Base-by-base conservation (phyloP, 768 basidiomycete species). In the Hericium alpestre region DNA sequence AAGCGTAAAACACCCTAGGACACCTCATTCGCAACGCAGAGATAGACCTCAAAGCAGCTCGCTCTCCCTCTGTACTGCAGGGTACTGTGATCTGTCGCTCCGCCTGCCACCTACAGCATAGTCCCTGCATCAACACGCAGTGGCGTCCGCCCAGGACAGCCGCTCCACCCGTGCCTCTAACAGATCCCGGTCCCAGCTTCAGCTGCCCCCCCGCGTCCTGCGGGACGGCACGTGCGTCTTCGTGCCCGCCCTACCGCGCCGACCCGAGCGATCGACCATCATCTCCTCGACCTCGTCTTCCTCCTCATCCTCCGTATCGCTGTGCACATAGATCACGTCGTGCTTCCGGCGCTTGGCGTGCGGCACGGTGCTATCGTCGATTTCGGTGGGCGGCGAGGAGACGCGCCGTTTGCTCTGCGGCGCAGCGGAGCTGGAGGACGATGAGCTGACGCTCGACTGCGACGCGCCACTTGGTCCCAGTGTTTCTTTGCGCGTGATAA, bases 251-350 rank as follows among this genome's bases (percentile, higher is more conserved):
- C 50, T n/a, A 47, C 41, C 51, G 20, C 32, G 23, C 46, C 43
- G 53, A 39, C 20, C 53, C 51, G 38, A 23, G 18, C 13, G 23
- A 58, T 79, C 76, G 15, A 78, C 63, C 6, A 79, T 59, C 78
- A 84, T 81, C 46, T 74, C 72, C 55, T 79, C 76, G 12, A 80
- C 75, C 58, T 80, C 79, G 16, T 20, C 50, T 39, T 72, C 73
- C 57, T 79, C 74, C 15, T 57, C 67, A 51, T 65, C 63, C 10
- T 59, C 67, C 8, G 65, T 66, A 22, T 65, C 58, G 27, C 58
- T 54, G 46, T 60, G 49, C 52, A 65, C 60, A 10, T 64, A 41
- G 39, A 55, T 55, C 11, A 62, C 37, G 38, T 50, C 54, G 40
- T 60, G 56, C 27, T 54, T 51, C 64, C 47, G 58, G 57, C 41